phyloP scores from a whole-genome alignment of 1,139 yeast species.

The Saccharomyces pastorianus region DNA sequence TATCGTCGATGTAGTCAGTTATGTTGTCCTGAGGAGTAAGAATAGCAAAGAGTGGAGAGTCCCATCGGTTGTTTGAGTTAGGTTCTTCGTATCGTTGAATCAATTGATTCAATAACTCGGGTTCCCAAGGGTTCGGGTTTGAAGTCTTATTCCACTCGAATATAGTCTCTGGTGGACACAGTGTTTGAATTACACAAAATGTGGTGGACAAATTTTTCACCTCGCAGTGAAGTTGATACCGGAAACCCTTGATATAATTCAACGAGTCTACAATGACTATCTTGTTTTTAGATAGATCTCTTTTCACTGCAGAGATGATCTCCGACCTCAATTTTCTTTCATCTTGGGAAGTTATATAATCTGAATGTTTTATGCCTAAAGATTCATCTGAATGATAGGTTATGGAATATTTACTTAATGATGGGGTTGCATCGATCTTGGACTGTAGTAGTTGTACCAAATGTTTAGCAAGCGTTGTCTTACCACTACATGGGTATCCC shows the following conservation, averaged over 20 bases:
- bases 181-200: slow-evolving; percentile 73
- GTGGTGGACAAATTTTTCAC: slow-evolving; percentile 75
- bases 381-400: slow-evolving; percentile 70
- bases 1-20: slow-evolving; percentile 39
- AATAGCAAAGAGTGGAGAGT: slow-evolving; percentile 54
- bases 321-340: slow-evolving; percentile 80
- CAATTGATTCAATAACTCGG: slow-evolving; percentile 56
- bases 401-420: slow-evolving; percentile 43
- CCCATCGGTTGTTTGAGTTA: slow-evolving; percentile 81
- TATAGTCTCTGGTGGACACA: slow-evolving; percentile 58
- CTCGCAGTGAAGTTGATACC: slow-evolving; percentile 91
- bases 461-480: slow-evolving; percentile 61
- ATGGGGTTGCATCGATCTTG: slow-evolving; percentile 47
- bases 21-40: not conserved
- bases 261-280: slow-evolving; percentile 80
- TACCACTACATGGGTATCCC: slow-evolving; percentile 83
- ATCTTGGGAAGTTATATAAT: slow-evolving; percentile 57
- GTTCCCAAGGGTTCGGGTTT: slow-evolving; percentile 51
- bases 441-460: slow-evolving; percentile 42
- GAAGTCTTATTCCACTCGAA: slow-evolving; percentile 39
- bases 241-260: slow-evolving; percentile 88
- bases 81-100: slow-evolving; percentile 93
- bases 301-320: slow-evolving; percentile 81
- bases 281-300: slow-evolving; percentile 60
- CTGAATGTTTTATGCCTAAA: slow-evolving; percentile 56